Evolutionary conservation across 2,329 filamentous ascomycete species (phyloP).

Genomic region (Raffaelea arxii): DNA sequence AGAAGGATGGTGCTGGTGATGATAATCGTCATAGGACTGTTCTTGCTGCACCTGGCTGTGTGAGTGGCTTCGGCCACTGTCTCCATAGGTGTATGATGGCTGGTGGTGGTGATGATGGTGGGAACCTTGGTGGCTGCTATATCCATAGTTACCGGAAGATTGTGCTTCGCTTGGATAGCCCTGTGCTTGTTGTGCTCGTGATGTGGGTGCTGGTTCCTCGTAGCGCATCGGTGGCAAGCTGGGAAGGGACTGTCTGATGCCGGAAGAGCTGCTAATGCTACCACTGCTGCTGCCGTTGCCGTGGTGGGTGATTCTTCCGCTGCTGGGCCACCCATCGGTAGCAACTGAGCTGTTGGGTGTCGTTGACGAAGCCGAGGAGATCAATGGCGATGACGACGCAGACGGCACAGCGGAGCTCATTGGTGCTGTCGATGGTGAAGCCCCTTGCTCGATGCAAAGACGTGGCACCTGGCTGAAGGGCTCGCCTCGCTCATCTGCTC

Average conservation of each 20-base stretch:
- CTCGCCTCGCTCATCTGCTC: slow-evolving; percentile 27
- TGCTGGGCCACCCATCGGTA: not conserved
- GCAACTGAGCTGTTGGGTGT: not conserved
- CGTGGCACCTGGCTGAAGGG: slow-evolving; percentile 36
- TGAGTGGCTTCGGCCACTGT: not conserved
- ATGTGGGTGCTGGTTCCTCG: slow-evolving; percentile 19
- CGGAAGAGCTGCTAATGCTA: slow-evolving; percentile 9
- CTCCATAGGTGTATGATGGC: too few relatives aligned
- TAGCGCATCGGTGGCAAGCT: slow-evolving; percentile 30
- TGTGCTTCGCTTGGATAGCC: slow-evolving; percentile 22
- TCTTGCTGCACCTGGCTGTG: not conserved
- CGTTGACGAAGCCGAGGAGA: not conserved
- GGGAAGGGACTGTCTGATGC: slow-evolving; percentile 19
- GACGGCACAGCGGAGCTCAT: not conserved
- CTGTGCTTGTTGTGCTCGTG: slow-evolving; percentile 21
- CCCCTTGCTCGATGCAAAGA: slow-evolving; percentile 23
- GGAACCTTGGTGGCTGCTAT: slow-evolving; percentile 2
- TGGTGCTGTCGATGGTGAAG: not conserved
- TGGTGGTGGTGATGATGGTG: not conserved
- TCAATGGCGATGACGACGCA: not conserved
- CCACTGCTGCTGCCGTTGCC: slow-evolving; percentile 10
- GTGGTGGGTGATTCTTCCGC: not conserved
- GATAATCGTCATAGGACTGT: slow-evolving; percentile 19
- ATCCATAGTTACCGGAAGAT: not conserved
- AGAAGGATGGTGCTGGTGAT: slow-evolving; percentile 29